Percentiles rank a stretch among this genome's conserved stretches.
These are phyloP conservation scores for Trichophyton simii DNA, from an alignment of 2,329 filamentous ascomycete species.

Conservation along the genomic window DNA sequence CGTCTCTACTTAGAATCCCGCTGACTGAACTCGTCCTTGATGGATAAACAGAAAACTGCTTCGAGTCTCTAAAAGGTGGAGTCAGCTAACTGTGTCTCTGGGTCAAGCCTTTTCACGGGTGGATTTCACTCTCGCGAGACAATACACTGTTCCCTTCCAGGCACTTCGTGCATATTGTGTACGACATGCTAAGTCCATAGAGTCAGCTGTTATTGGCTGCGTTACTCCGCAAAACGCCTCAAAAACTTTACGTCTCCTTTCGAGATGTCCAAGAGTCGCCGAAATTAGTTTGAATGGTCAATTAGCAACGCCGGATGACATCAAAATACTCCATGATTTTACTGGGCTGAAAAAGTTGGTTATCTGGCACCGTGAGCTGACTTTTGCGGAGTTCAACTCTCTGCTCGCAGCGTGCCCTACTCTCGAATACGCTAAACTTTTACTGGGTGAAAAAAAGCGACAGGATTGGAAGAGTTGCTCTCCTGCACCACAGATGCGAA, in stretches of 20 bases:
- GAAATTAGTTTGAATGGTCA: slow-evolving; percentile 18
- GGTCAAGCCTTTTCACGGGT: slow-evolving; percentile 39
- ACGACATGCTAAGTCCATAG: slow-evolving; percentile 24
- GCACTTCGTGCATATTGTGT: slow-evolving; percentile 26
- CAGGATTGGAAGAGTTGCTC: not conserved
- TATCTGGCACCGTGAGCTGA: not conserved
- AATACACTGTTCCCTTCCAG: slow-evolving; percentile 27
- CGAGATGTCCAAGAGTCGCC: slow-evolving; percentile 22
- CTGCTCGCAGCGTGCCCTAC: not conserved
- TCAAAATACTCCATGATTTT: not conserved
- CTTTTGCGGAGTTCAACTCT: not conserved
- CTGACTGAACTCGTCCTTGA: not conserved
- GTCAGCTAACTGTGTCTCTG: slow-evolving; percentile 33
- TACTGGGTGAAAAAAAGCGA: not conserved
- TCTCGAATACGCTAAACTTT: not conserved
- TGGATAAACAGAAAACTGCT: slow-evolving; percentile 30
- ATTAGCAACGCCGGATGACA: not conserved
- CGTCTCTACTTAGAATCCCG: slow-evolving; percentile 7
- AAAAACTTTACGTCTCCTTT: slow-evolving; percentile 14
- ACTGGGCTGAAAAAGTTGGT: not conserved
- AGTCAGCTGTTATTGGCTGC: slow-evolving; percentile 16
- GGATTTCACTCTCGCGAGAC: slow-evolving; percentile 38
- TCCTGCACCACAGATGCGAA: not conserved
- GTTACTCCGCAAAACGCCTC: slow-evolving; percentile 20
- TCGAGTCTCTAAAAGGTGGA: slow-evolving; percentile 46